Base-by-base conservation (phyloP, 1,139 yeast species). In the Suzukiozyma palmioleophila region DNA sequence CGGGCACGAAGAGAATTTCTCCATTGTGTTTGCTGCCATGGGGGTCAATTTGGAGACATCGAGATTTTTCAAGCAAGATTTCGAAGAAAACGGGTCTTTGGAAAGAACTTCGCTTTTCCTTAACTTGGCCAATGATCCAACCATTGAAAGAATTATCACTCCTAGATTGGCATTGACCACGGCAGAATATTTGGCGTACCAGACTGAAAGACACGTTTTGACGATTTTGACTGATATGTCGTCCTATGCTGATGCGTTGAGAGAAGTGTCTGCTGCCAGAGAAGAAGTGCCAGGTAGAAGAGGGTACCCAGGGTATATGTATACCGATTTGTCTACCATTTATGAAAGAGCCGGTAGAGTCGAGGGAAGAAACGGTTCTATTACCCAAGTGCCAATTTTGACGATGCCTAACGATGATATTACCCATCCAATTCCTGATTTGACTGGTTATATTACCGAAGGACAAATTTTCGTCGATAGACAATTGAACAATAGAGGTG, bases 231-330 rank as follows among this genome's bases (percentile, higher is more conserved):
- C 99, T 42, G 99, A 92, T 73, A 92, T 92, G 99, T 88, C 97
- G 21, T 92, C 98, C 13, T 92, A 92, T 64, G 99, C 99, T 30
- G 99, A 92, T 67, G 99, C 99, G 32, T 77, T 92, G 62, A 90
- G 99, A 81, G 99, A 92, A 74, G 98, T 92, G 40, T 89, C 97
- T 45, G 98, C 99, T 46, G 99, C 99, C 38, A 87, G 99, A 78
- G 99, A 92, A 73, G 99, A 92, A 73, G 99, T 92, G 36, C 99
- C 99, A 59, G 99, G 99, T 77, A 89, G 99, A 80, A 89, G 99
- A 82, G 99, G 99, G 75, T 92, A 92, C 70, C 99, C 99, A 49
- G 99, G 99, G 85, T 92, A 92, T 69, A 92, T 92, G 99, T 92
- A 92, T 73, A 92, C 99, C 38, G 98, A 92, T 83, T 87, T 92